Conservation (phyloP, 2,329 filamentous ascomycete genomes). For the Cercospora brassicicola region DNA sequence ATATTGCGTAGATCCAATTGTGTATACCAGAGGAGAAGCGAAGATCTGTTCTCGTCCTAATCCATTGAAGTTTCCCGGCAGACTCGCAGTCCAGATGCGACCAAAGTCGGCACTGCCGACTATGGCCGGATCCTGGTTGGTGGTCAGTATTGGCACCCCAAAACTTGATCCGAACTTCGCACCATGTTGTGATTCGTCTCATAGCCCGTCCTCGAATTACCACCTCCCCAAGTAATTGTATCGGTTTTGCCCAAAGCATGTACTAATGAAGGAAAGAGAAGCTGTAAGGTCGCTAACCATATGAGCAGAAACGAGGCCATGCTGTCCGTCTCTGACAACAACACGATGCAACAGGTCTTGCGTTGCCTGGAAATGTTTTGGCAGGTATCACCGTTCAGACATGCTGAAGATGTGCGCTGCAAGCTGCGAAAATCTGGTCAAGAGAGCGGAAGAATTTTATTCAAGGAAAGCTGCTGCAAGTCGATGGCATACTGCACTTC, state of each 20-base stretch:
- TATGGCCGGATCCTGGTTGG: conserved; percentile 1
- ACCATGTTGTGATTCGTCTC: conserved; percentile 14
- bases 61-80: conserved; percentile 13
- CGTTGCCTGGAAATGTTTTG: not conserved
- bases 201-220: conserved; percentile 14
- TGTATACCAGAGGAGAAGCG: conserved; percentile 15
- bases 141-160: not conserved
- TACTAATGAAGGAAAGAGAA: not conserved
- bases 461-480: not conserved
- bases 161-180: not conserved
- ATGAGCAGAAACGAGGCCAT: not conserved
- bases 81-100: conserved; percentile 12
- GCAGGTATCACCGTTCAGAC: not conserved
- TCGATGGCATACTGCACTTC: not conserved
- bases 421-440: not conserved
- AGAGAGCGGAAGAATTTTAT: not conserved
- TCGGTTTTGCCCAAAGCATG: conserved; percentile 10
- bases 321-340: not conserved
- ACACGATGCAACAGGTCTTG: not conserved
- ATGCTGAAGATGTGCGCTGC: not conserved
- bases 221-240: conserved; percentile 17
- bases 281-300: not conserved
- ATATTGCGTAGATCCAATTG: conserved; percentile 12
- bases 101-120: conserved; percentile 9
- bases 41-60: conserved; percentile 14